A percentile compares a stretch with the other conserved stretches of the same genome.
Evolutionary conservation across 768 basidiomycete species (phyloP).

Genomic region (Boletus patriciae): DNA sequence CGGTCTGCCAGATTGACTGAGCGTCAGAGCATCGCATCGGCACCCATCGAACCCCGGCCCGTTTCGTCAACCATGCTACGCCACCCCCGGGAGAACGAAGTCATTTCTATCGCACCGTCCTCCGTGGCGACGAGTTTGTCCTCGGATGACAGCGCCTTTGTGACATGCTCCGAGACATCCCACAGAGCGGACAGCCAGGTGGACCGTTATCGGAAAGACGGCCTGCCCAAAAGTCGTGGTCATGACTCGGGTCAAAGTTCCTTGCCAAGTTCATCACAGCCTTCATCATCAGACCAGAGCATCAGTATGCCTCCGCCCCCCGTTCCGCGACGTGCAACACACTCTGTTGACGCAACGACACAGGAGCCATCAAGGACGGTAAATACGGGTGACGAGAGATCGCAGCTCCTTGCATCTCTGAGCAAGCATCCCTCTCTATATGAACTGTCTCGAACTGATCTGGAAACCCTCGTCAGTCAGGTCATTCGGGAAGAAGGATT

Average conservation of each 20-base stretch:
- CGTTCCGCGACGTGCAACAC: conserved; percentile 20
- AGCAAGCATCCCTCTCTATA: conserved; percentile 51
- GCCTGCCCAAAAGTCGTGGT: background rate
- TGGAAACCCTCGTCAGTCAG: conserved; percentile 59
- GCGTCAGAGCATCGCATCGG: conserved; percentile 2
- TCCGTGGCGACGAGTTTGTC: conserved; percentile 13
- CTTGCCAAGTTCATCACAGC: conserved; percentile 36
- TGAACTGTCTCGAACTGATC: conserved; percentile 46
- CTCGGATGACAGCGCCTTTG: conserved; percentile 30
- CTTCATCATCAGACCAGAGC: conserved; percentile 27
- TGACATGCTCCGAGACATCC: conserved; percentile 29
- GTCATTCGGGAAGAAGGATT: conserved; percentile 79
- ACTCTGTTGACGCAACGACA: background rate
- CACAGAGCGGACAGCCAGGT: conserved; percentile 3
- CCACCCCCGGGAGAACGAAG: background rate
- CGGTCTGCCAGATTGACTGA: background rate
- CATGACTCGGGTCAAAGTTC: conserved; percentile 15
- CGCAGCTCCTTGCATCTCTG: conserved; percentile 40
- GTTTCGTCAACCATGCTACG: background rate
- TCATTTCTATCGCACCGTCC: conserved; percentile 3
- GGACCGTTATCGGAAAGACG: background rate
- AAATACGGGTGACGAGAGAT: conserved; percentile 7
- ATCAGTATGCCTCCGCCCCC: conserved; percentile 34
- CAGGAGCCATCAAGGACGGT: conserved; percentile 9
- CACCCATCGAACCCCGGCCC: background rate